Evolutionary conservation across 2,329 filamentous ascomycete genomes (phyloP).

Genomic region (Penicillium digitatum): DNA sequence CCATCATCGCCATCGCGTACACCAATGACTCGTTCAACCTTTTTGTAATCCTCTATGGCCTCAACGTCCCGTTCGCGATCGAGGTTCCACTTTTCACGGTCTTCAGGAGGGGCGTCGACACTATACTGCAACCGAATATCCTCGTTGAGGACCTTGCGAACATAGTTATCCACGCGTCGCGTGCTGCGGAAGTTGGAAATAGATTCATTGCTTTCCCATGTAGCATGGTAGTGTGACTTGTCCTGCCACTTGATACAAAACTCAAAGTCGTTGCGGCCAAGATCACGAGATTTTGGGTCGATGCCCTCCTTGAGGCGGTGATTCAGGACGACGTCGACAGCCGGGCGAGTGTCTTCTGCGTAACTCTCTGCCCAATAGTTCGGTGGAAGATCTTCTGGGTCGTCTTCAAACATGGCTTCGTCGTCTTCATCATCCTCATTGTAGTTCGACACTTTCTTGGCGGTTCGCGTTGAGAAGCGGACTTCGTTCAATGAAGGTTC

Average conservation of each 20-base stretch:
- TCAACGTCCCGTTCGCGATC: slow-evolving; percentile 89
- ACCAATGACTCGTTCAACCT: slow-evolving; percentile 89
- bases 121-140: slow-evolving; percentile 75
- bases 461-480: slow-evolving; percentile 83
- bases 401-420: slow-evolving; percentile 53
- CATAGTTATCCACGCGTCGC: slow-evolving; percentile 92
- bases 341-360: slow-evolving; percentile 72
- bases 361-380: slow-evolving; percentile 64
- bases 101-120: slow-evolving; percentile 72
- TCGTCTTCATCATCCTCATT: slow-evolving; percentile 63
- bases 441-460: slow-evolving; percentile 68
- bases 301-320: slow-evolving; percentile 72
- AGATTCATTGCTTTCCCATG: slow-evolving; percentile 79
- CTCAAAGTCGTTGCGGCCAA: slow-evolving; percentile 69
- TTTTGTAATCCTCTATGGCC: slow-evolving; percentile 80
- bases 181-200: slow-evolving; percentile 76
- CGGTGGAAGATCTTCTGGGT: slow-evolving; percentile 59
- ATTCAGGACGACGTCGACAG: slow-evolving; percentile 86
- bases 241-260: slow-evolving; percentile 95
- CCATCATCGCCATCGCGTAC: slow-evolving; percentile 74
- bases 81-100: slow-evolving; percentile 90
- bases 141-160: slow-evolving; percentile 72
- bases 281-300: slow-evolving; percentile 36
- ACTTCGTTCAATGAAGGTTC: slow-evolving; percentile 71
- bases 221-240: slow-evolving; percentile 90